Evolutionary conservation across 2,329 filamentous ascomycete species (phyloP).

Genomic region (Colletotrichum lindemuthianum): DNA sequence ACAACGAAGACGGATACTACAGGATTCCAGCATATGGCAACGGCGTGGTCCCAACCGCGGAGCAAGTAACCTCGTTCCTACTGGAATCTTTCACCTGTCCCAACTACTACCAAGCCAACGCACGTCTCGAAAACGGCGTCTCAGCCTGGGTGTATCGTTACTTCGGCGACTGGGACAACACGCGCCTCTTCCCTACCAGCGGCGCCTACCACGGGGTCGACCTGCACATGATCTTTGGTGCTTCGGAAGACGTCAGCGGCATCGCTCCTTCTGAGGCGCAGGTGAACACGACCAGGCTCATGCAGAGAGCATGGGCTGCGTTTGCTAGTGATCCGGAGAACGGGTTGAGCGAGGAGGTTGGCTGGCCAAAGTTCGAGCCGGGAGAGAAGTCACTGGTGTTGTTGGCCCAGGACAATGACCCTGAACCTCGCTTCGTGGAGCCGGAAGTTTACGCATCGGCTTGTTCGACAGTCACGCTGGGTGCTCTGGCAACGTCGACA

Average conservation of each 20-base stretch:
- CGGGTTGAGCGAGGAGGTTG: conserved; percentile 45
- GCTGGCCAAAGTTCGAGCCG: conserved; percentile 49
- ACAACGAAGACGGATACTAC: conserved; percentile 60
- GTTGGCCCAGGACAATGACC: conserved; percentile 41
- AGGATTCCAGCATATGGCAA: conserved; percentile 53
- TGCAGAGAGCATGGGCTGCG: conserved; percentile 53
- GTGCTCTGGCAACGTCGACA: conserved; percentile 35
- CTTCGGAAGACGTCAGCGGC: conserved; percentile 50
- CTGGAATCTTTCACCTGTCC: conserved; percentile 59
- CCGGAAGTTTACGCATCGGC: conserved; percentile 41
- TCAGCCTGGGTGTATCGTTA: conserved; percentile 58
- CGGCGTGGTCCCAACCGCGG: conserved; percentile 50
- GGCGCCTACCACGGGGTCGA: conserved; percentile 61
- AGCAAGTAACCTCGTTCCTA: conserved; percentile 51
- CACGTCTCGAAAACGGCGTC: conserved; percentile 46
- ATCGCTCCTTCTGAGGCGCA: conserved; percentile 45
- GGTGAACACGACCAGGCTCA: conserved; percentile 44
- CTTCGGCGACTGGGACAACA: conserved; percentile 60
- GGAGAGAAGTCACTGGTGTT: conserved; percentile 40
- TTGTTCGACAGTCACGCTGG: conserved; percentile 40
- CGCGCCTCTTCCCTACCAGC: conserved; percentile 54
- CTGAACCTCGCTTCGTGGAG: conserved; percentile 39
- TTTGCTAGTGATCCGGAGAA: conserved; percentile 50
- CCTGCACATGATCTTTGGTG: conserved; percentile 58
- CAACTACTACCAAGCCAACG: conserved; percentile 49